Conservation (phyloP, 352 stramenopile genomes). For the Thraustochytrium striatum region DNA sequence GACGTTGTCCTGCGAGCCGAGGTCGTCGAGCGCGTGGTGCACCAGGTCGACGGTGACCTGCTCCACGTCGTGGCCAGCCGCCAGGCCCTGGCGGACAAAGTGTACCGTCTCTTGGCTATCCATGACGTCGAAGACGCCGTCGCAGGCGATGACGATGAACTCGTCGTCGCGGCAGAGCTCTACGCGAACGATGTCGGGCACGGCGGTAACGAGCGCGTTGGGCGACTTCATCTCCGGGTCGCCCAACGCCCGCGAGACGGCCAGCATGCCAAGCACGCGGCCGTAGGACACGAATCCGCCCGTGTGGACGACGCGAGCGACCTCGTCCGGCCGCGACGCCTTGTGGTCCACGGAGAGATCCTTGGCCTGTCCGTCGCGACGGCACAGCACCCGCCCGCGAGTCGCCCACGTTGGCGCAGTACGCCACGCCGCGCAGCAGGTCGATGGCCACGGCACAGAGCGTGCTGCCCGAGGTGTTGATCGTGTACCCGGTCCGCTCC, state of each 20-base stretch:
- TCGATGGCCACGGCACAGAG: constrained; percentile 25
- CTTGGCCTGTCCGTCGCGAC: neutral
- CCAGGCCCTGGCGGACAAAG: constrained; percentile 72
- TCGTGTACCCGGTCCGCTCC: neutral
- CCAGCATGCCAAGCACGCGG: constrained; percentile 51
- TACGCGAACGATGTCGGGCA: constrained; percentile 64
- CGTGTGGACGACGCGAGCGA: neutral
- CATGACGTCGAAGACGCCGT: constrained; percentile 90
- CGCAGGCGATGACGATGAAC: constrained; percentile 80
- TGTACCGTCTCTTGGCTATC: constrained; percentile 75
- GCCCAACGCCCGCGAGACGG: constrained; percentile 51
- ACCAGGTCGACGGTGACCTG: constrained; percentile 11
- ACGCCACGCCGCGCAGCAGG: constrained; percentile 18
- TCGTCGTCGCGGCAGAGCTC: constrained; percentile 68
- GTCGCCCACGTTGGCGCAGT: constrained; percentile 54
- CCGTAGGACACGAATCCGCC: constrained; percentile 51
- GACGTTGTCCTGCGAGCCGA: constrained; percentile 45
- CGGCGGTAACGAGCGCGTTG: constrained; percentile 56
- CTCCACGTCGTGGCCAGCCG: constrained; percentile 7
- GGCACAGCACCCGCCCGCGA: constrained; percentile 51
- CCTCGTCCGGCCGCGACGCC: constrained; percentile 13
- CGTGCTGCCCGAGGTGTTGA: neutral
- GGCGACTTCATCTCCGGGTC: constrained; percentile 51
- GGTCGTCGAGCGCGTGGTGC: constrained; percentile 43
- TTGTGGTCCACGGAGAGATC: constrained; percentile 52